Evolutionary conservation across 2,329 filamentous ascomycete species (phyloP), one percentile per base, ranked within the genome.

Genomic region (Monosporascus cannonballus): DNA sequence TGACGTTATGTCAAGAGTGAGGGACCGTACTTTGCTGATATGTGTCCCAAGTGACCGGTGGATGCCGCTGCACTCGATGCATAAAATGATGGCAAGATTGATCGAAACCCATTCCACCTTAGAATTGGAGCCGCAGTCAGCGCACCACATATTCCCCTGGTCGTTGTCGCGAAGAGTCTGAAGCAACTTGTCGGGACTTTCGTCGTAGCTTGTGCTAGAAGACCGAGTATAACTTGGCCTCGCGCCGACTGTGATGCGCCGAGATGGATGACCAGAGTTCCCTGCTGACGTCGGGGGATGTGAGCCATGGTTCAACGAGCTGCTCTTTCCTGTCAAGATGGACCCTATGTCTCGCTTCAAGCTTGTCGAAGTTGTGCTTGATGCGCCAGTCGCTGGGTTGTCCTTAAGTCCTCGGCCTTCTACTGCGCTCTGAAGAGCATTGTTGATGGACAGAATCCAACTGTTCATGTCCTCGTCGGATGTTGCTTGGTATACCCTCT

Each of bases 21-120:
- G 79, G 14, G 94, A 97, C 51, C 94, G 88, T 41, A 99, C 85
- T 73, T 99, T 99, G 70, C 91, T 96, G 66, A 99, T 96, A 69
- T 99, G 94, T 2, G 94, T 99, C 14, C 94, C 94, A 3, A 99
- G 79, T 1, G 93, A 97, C 42, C 94, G 85, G 71, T 99, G 94
- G 56, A 99, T 96, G 57, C 94, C 94, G 67, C 92, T 96, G 72
- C 94, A 99, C 70, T 99, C 93, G 67, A 96, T 96, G 73, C 94
- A 99, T 20, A 99, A 80, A 51, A 99, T 86, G 54, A 99, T 96
- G 46, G 90, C 94, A 4, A 99, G 79, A 64, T 99, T 99, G 72
- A 99, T 96, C 0, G 94, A 97, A 27, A 97, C 94, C 94, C 94
- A 99, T 70, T 99, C 94, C 22, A 96, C 92, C 73, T 96, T 97